phyloP scores from a whole-genome alignment of 257 asterid genomes.

The Scutellaria minor region DNA sequence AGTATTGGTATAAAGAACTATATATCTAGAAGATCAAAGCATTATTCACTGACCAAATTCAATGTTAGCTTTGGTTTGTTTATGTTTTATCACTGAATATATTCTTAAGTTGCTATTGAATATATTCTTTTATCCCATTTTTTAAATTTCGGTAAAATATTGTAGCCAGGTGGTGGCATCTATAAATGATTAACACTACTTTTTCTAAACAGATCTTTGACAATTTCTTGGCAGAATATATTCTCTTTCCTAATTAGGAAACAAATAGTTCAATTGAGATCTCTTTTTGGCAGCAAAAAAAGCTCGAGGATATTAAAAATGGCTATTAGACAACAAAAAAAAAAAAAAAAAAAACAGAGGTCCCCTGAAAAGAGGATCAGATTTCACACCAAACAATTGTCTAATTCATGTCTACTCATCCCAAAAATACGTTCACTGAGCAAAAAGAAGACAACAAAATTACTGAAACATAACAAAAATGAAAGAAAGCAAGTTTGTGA shows the following conservation, averaged over 20 bases:
- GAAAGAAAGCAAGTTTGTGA: neutral
- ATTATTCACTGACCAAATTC: neutral
- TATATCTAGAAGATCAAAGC: neutral
- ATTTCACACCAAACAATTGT: neutral
- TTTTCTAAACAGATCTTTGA: neutral
- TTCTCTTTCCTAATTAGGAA: neutral
- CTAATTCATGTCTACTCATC: neutral
- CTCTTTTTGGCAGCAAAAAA: too few relatives aligned
- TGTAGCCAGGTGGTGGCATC: slow-evolving; percentile 20
- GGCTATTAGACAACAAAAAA: neutral
- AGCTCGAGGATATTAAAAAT: too few relatives aligned
- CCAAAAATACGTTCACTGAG: neutral
- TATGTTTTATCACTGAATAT: neutral
- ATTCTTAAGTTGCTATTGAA: neutral
- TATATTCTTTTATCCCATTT: neutral
- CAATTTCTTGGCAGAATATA: slow-evolving; percentile 6
- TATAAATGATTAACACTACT: slow-evolving; percentile 1
- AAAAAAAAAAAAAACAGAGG: neutral
- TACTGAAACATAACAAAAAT: too few relatives aligned
- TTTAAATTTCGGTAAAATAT: neutral
- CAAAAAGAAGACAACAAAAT: too few relatives aligned
- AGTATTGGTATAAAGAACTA: too few relatives aligned
- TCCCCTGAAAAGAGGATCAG: neutral
- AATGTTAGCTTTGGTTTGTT: neutral
- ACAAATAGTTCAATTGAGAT: neutral